phyloP scores from a whole-genome alignment of 306 rosid genomes.

The Hippophae gyantsensis region DNA sequence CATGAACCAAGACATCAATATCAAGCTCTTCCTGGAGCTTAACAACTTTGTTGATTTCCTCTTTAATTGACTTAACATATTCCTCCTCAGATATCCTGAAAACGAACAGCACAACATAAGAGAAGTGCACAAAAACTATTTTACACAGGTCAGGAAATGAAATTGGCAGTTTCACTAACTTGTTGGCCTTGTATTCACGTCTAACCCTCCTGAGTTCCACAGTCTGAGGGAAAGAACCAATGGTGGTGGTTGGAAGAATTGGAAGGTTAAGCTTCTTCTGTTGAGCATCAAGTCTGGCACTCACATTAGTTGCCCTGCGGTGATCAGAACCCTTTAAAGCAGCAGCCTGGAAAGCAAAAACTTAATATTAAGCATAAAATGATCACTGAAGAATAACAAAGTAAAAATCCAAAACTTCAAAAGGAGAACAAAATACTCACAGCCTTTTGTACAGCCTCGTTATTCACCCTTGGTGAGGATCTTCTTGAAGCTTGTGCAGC shows the following conservation, averaged over 20 bases:
- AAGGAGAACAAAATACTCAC: conserved; percentile 41
- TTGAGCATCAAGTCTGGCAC: conserved; percentile 83
- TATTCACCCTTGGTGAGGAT: conserved; percentile 78
- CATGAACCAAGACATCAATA: conserved; percentile 88
- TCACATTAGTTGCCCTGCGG: conserved; percentile 74
- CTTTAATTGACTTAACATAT: conserved; percentile 61
- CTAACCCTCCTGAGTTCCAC: conserved; percentile 83
- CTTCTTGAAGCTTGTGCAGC: conserved; percentile 67
- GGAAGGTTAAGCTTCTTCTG: conserved; percentile 95
- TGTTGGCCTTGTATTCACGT: conserved; percentile 87
- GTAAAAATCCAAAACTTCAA: conserved; percentile 2
- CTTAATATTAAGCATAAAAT: conserved; percentile 9
- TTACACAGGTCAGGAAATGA: not conserved
- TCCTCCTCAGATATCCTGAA: conserved; percentile 78
- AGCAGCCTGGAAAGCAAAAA: conserved; percentile 53
- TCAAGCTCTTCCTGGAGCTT: conserved; percentile 85
- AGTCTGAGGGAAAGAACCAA: conserved; percentile 95
- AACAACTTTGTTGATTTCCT: conserved; percentile 67
- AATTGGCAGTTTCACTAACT: conserved; percentile 36
- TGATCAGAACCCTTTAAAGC: conserved; percentile 87
- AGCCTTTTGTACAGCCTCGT: conserved; percentile 82
- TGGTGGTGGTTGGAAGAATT: conserved; percentile 87
- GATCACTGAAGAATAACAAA: conserved; percentile 1
- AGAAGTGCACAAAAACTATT: conserved; percentile 1
- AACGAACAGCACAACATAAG: not conserved